A percentile compares a stretch with the other conserved stretches of the same genome.
Evolutionary conservation across 805 yeast genomes (phyloP).

Genomic region (Monosporozyma aerobia): DNA sequence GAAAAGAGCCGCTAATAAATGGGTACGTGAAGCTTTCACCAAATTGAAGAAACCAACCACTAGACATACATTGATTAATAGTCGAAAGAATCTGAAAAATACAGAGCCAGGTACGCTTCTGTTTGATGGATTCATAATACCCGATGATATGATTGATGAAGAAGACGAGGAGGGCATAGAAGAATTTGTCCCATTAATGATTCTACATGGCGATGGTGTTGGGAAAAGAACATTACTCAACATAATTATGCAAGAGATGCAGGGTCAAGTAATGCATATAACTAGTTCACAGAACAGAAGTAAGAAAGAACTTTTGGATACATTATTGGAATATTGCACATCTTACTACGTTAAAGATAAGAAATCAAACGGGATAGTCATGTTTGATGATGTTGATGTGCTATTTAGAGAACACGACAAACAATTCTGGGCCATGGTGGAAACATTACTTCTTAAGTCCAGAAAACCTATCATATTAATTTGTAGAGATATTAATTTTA

Average conservation of each 20-base stretch:
- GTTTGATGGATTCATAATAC: constrained; percentile 29
- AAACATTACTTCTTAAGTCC: constrained; percentile 48
- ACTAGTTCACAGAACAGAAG: constrained; percentile 68
- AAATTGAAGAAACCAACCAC: constrained; percentile 29
- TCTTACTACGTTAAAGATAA: constrained; percentile 62
- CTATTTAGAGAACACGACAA: constrained; percentile 66
- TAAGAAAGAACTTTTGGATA: constrained; percentile 56
- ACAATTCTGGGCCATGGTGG: constrained; percentile 69
- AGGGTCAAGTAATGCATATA: constrained; percentile 73
- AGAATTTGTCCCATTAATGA: constrained; percentile 51
- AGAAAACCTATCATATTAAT: constrained; percentile 66
- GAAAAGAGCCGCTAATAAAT: constrained; percentile 17
- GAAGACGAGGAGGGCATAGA: constrained; percentile 8
- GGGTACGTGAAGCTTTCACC: constrained; percentile 29
- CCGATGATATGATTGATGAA: constrained; percentile 18
- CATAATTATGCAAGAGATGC: constrained; percentile 50
- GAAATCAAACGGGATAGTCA: constrained; percentile 49
- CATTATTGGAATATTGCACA: constrained; percentile 70
- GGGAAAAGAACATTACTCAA: constrained; percentile 74
- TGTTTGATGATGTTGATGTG: constrained; percentile 81
- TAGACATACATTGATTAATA: constrained; percentile 26
- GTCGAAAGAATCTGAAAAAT: constrained; percentile 4
- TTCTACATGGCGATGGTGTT: constrained; percentile 62
- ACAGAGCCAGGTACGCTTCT: constrained; percentile 19
- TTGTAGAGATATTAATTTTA: constrained; percentile 39